These are phyloP conservation scores for Blastocystis sp. DNA, from an alignment of 352 stramenopile genomes.

Conservation along the genomic window DNA sequence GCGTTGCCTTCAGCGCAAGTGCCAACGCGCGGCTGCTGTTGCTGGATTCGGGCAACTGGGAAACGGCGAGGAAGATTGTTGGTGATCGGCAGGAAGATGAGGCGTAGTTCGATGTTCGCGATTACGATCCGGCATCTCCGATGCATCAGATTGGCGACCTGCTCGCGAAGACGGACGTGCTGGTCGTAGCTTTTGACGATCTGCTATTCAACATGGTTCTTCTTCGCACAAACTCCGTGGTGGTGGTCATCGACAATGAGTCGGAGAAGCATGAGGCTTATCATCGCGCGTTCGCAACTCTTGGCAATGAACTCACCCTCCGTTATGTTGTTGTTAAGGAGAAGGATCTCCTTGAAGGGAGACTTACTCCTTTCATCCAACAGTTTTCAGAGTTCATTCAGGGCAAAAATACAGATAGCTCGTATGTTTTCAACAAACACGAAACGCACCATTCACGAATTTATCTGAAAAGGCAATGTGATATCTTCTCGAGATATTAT, in stretches of 20 bases:
- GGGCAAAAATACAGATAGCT: background rate
- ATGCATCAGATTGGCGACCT: background rate
- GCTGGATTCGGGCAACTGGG: too few relatives aligned
- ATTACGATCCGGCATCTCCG: background rate
- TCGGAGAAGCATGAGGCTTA: background rate
- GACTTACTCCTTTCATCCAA: background rate
- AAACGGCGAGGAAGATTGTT: too few relatives aligned
- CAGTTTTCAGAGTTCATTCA: background rate
- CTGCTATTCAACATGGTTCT: background rate
- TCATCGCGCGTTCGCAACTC: background rate
- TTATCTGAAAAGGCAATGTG: too few relatives aligned
- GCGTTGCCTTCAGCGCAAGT: background rate
- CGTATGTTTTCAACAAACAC: background rate
- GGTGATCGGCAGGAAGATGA: too few relatives aligned
- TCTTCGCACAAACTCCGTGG: background rate
- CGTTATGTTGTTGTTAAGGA: background rate
- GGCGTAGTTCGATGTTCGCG: too few relatives aligned
- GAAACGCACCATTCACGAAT: background rate
- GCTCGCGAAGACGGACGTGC: background rate
- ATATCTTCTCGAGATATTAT: too few relatives aligned
- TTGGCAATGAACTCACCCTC: background rate
- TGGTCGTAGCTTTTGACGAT: background rate
- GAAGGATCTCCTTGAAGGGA: background rate
- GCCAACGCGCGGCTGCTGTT: background rate
- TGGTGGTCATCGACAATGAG: background rate